phyloP scores from a whole-genome alignment of 2,329 filamentous ascomycete genomes.

The Parafenestella ontariensis region DNA sequence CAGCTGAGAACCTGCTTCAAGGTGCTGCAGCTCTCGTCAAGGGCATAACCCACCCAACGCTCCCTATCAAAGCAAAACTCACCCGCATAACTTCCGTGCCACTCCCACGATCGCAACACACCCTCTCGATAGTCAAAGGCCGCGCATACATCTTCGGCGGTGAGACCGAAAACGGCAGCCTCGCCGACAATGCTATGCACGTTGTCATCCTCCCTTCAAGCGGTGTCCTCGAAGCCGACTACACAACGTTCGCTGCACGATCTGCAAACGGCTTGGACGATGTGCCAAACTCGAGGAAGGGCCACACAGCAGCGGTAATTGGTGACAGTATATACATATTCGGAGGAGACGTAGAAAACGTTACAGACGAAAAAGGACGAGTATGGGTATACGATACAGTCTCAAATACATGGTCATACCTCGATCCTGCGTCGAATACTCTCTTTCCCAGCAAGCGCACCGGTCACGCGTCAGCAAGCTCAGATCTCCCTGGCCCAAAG shows the following conservation, averaged over 20 bases:
- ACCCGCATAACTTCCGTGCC: conserved; percentile 54
- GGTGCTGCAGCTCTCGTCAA: conserved; percentile 58
- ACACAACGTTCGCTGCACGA: conserved; percentile 45
- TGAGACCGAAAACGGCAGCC: conserved; percentile 45
- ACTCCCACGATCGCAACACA: conserved; percentile 60
- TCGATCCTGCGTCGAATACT: conserved; percentile 43
- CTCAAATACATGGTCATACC: conserved; percentile 50
- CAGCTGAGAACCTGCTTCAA: conserved; percentile 44
- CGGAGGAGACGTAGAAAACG: conserved; percentile 47
- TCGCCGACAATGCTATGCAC: conserved; percentile 61
- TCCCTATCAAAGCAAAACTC: conserved; percentile 60
- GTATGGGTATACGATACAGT: conserved; percentile 56
- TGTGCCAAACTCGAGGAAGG: conserved; percentile 49
- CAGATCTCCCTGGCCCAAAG: conserved; percentile 50
- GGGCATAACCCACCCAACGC: conserved; percentile 56
- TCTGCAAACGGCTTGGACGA: conserved; percentile 35
- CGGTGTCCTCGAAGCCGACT: conserved; percentile 53
- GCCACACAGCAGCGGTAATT: conserved; percentile 53
- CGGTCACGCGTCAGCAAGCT: conserved; percentile 48
- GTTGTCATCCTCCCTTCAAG: conserved; percentile 59
- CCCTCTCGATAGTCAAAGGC: conserved; percentile 60
- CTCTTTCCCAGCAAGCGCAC: conserved; percentile 39
- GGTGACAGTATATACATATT: conserved; percentile 56
- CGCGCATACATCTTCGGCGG: conserved; percentile 66
- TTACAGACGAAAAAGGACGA: conserved; percentile 45